Percentiles rank a stretch among this genome's conserved stretches.
Evolutionary conservation across 1,139 yeast species (phyloP).

Genomic region (Candida neerlandica): DNA sequence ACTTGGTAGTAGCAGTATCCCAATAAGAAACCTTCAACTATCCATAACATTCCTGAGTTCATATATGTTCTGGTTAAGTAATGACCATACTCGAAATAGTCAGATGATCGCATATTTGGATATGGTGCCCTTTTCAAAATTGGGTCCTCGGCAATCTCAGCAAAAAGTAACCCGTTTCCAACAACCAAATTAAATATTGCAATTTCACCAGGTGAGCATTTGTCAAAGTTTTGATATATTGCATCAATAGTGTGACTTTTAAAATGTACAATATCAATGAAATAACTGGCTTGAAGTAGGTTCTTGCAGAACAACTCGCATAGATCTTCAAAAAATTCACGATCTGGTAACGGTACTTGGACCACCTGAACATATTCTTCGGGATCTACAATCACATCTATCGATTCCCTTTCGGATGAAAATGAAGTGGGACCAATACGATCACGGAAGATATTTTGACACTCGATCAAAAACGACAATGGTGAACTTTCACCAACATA

Average conservation of each 20-base stretch:
- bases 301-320: slow-evolving; percentile 10
- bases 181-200: slow-evolving; percentile 14
- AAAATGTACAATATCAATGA: slow-evolving; percentile 14
- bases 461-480: slow-evolving; percentile 25
- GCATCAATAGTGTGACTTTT: slow-evolving; percentile 9
- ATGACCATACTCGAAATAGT: slow-evolving; percentile 17
- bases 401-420: slow-evolving; percentile 9
- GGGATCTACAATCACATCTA: slow-evolving; percentile 13
- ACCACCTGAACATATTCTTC: slow-evolving; percentile 12
- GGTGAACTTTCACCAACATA: slow-evolving; percentile 31
- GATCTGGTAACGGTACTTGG: slow-evolving; percentile 15
- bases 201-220: slow-evolving; percentile 14
- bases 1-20: slow-evolving; percentile 39
- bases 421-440: slow-evolving; percentile 15
- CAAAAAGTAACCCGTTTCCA: slow-evolving; percentile 16
- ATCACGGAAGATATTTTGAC: slow-evolving; percentile 22
- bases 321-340: slow-evolving; percentile 8
- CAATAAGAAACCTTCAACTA: slow-evolving; percentile 40
- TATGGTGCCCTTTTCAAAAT: slow-evolving; percentile 10
- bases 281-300: slow-evolving; percentile 14
- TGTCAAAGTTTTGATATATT: slow-evolving; percentile 11
- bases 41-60: slow-evolving; percentile 31
- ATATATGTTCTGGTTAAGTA: slow-evolving; percentile 13
- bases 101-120: slow-evolving; percentile 12
- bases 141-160: slow-evolving; percentile 14